These are phyloP conservation scores for Liquidambar formosana DNA, from an alignment of 164 flowering plant genomes.

Conservation along the genomic window DNA sequence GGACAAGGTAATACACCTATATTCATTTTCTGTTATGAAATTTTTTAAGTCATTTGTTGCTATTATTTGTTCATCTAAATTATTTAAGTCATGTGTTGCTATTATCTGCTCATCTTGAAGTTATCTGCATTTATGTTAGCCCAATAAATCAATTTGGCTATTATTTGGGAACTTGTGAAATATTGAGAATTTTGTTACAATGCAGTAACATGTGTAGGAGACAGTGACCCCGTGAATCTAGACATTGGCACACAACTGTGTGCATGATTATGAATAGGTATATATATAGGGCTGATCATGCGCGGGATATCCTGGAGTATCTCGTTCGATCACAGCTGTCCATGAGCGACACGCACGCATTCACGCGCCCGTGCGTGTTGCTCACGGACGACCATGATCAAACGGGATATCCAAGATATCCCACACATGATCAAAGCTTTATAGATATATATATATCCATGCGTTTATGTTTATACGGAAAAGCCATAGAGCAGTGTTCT, in stretches of 20 bases:
- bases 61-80: too few species aligned
- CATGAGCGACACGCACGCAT: too few species aligned
- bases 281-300: too few species aligned
- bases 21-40: background rate
- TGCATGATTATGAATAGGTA: background rate
- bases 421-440: too few species aligned
- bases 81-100: background rate
- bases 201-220: background rate
- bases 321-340: too few species aligned
- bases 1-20: constrained; percentile 51
- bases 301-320: too few species aligned
- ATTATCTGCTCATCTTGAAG: background rate
- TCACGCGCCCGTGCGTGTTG: too few species aligned
- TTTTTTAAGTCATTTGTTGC: background rate
- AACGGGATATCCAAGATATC: too few species aligned
- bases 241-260: background rate
- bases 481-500: background rate
- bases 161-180: background rate
- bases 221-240: too few species aligned
- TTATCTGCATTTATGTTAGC: background rate
- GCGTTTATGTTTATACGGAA: background rate
- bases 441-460: background rate
- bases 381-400: too few species aligned
- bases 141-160: background rate
- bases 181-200: background rate